Base-by-base conservation (phyloP, 1,284 basidiomycete genomes). In the Taiwanofungus camphoratus region DNA sequence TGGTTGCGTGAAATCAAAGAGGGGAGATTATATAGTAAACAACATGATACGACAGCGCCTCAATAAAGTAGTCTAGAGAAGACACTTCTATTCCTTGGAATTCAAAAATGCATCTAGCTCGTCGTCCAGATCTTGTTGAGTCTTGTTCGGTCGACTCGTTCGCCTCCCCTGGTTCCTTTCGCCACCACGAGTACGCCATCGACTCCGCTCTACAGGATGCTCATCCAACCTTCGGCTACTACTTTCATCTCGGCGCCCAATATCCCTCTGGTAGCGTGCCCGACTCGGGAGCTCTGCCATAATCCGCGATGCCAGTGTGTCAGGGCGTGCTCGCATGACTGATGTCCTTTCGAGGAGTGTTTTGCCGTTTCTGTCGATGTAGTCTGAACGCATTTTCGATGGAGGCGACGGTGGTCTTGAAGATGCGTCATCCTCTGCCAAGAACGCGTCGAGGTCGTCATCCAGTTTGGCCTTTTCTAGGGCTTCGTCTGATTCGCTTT, bases 61-160 rank as follows among this genome's bases (percentile, higher is more conserved):
- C n/a, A n/a, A n/a, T n/a, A n/a, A n/a, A n/a, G n/a, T n/a, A n/a
- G n/a, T n/a, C n/a, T n/a, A n/a, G n/a, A n/a, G n/a, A n/a, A n/a
- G n/a, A n/a, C n/a, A n/a, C n/a, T n/a, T n/a, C n/a, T n/a, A 61
- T 26, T 57, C 56, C 50, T 56, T 56, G 45, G 69, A 65, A n/a
- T 73, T 73, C 49, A 86, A 59, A 60, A 88, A 88, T 12, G 81
- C 82, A 39, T 88, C 85, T 39, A 88, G 63, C 54, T 88, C 85
- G 38, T 81, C 84, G 52, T 88, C 85, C 29, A 88, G 66, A 52
- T 88, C 82, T 59, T 82, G 74, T 55, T 77, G 77, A 1, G 77
- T 84, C 59, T 77, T 76, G 33, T 53, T 69, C 8, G 75, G 74
- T 33, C 60, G 53, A 29, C 46, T 40, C 19, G 42, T 36, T 37